Base-by-base conservation (phyloP, 208 protist species). In the Lotmaria passim region DNA sequence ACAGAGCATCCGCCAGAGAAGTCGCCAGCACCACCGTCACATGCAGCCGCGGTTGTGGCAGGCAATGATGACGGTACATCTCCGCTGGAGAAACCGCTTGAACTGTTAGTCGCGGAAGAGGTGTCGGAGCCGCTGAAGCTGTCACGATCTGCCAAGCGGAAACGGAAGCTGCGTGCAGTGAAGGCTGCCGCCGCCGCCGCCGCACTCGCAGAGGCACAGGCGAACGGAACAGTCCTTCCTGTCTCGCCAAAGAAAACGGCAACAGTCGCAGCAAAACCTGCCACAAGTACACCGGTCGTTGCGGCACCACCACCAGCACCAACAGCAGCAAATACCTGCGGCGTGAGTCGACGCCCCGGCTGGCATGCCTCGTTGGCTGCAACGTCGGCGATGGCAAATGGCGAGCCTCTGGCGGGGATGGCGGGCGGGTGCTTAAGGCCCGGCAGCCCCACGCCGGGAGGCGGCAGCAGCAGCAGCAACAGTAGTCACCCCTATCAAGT, bases 131-230 rank as follows among this genome's bases (percentile, higher is more conserved):
- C 24, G 7, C 2, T 28, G 30, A 63, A 58, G 33, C 19, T 62
- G 19, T 76, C 70, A 12, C 61, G 70, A 17, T 70, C 70, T 4
- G 59, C 71, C 7, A 73, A 71, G 65, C 70, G 76, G 2, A 76
- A 79, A 26, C 66, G 70, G 0, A 75, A 80, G 21, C 48, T 73
- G 28, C 48, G 63, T 0, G 75, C 58, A 0, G 51, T 65, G 19
- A 66, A 59, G 17, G 74, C 70, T 34, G 63, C 73, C 1, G 69
- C 61, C 1, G 52, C 47, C 2, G 69, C 62, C 0, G 56, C 75
- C 0, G 57, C 70, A 0, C 8, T 38, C 6, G 60, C 47, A 6
- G 51, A 24, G 28, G 43, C 46, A 7, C 41, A 47, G 30, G 43
- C 24, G 24, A n/a, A 3, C 11, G 68, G 21, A 0, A 23, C 57